Conservation (phyloP, 345 rosid genomes). For the Murraya paniculata region DNA sequence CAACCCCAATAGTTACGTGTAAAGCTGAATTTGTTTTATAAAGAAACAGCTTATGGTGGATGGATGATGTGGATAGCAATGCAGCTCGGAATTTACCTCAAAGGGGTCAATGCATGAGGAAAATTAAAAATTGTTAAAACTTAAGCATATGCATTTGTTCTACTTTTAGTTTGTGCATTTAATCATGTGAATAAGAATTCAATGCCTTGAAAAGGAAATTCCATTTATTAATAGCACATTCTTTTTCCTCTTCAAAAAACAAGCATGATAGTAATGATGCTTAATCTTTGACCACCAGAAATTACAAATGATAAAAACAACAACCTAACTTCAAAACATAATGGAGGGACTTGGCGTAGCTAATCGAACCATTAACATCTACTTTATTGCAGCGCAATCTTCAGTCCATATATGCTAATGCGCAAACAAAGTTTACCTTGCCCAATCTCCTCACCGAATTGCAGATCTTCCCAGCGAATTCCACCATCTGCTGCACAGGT, state of each 20-base stretch:
- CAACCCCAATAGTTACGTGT: neutral
- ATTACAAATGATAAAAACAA: neutral
- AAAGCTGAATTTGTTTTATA: neutral
- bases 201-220: neutral
- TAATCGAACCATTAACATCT: neutral
- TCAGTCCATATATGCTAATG: neutral
- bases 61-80: neutral
- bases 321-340: neutral
- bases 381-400: neutral
- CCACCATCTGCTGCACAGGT: constrained; percentile 40
- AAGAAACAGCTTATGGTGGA: neutral
- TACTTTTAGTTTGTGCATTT: neutral
- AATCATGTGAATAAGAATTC: neutral
- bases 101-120: neutral
- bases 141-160: neutral
- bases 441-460: constrained; percentile 71
- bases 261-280: neutral
- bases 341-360: neutral
- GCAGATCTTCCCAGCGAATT: constrained; percentile 75
- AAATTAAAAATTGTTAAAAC: neutral
- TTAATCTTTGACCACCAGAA: neutral
- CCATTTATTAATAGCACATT: neutral
- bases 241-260: neutral
- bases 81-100: neutral
- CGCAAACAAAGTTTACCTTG: constrained; percentile 47